phyloP scores from a whole-genome alignment of 2,329 filamentous ascomycete species.

The Stagonosporopsis cucurbitacearum region DNA sequence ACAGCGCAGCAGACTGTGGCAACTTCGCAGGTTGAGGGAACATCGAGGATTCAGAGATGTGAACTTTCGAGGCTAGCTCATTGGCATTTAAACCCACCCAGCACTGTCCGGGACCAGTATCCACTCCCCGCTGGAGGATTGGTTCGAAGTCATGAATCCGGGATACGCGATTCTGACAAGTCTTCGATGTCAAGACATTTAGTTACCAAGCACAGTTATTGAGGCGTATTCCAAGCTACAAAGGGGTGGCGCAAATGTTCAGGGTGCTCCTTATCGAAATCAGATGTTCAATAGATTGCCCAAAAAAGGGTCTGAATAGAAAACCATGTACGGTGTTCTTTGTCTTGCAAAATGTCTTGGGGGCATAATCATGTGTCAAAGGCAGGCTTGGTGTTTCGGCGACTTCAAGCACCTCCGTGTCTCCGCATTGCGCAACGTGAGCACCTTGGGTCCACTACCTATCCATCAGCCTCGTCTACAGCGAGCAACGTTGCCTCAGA shows the following conservation, averaged over 20 bases:
- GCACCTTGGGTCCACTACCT: constrained; percentile 7
- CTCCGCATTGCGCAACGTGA: constrained; percentile 29
- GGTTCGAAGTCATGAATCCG: not conserved
- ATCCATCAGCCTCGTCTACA: not conserved
- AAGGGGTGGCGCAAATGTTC: not conserved
- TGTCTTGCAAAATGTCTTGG: constrained; percentile 26
- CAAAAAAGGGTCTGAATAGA: constrained; percentile 38
- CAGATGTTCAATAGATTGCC: constrained; percentile 16
- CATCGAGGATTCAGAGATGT: not conserved
- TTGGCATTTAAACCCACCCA: not conserved
- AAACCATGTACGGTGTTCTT: constrained; percentile 25
- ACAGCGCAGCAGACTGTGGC: not conserved
- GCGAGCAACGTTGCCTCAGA: not conserved
- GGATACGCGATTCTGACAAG: not conserved
- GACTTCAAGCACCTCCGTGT: constrained; percentile 37
- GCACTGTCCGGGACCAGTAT: no score
- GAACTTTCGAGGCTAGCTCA: not conserved
- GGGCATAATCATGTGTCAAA: constrained; percentile 29
- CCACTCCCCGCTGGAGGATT: not conserved
- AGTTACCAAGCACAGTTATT: not conserved
- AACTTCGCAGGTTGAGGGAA: not conserved
- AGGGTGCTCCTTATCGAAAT: constrained; percentile 15
- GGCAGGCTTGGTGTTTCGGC: constrained; percentile 41
- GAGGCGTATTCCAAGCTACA: constrained; percentile 7
- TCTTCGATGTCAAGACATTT: not conserved